These are phyloP conservation scores for Triticum turgidum DNA, from an alignment of 176 grass and related monocot genomes.

Conservation along the genomic window DNA sequence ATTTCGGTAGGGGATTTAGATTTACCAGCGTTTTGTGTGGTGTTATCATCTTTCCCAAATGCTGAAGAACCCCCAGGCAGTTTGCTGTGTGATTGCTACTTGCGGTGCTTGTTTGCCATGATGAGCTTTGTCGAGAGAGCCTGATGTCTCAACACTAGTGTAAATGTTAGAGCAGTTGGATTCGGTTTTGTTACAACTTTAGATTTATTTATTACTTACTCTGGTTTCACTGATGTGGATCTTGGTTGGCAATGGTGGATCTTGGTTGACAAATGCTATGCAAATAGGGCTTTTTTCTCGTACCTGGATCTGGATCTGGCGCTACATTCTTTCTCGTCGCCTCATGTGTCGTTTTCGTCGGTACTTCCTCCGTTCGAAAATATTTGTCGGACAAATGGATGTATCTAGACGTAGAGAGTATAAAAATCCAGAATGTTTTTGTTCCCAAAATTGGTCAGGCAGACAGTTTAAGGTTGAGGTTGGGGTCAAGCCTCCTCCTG, in stretches of 20 bases:
- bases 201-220: no score
- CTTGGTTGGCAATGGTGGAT: neutral
- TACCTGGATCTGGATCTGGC: neutral
- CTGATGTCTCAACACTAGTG: neutral
- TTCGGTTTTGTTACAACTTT: neutral
- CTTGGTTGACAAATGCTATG: no score
- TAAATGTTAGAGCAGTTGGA: neutral
- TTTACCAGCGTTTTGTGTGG: neutral
- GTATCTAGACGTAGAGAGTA: neutral
- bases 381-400: no score
- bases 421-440: neutral
- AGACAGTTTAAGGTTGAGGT: no score
- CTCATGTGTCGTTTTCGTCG: neutral
- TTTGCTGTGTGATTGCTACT: neutral
- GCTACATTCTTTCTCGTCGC: neutral
- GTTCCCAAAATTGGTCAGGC: neutral
- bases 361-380: no score
- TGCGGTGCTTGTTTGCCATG: neutral
- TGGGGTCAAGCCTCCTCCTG: neutral
- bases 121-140: neutral
- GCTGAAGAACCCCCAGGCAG: neutral
- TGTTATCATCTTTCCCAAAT: neutral
- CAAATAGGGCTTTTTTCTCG: neutral
- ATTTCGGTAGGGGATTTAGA: slow-evolving; percentile 14
- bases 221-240: neutral